Evolutionary conservation across 2,329 filamentous ascomycete species (phyloP), one percentile per base, ranked within the genome.

Genomic region (Apiospora marii): DNA sequence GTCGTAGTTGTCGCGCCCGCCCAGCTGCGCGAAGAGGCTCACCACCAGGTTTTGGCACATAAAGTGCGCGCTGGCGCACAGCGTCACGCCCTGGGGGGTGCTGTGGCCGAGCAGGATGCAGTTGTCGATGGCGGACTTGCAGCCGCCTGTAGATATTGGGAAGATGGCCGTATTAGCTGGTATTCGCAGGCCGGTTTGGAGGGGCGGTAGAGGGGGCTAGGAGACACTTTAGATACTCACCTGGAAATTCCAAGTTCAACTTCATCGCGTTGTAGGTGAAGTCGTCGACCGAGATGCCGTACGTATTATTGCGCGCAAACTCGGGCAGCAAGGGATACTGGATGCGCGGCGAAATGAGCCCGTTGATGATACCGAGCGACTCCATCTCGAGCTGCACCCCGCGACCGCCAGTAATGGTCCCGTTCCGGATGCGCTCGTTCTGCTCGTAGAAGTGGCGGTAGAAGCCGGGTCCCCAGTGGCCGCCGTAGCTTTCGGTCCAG

Each of bases 311-410:
- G 72, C 85, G 85, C 19, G 89, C 88, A 79, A 91, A 91, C 10
- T 81, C 78, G 0, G 89, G 86, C 74, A 89, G 90, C 75, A 82
- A 88, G 3, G 88, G 87, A 3, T 84, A 84, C 81, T 94, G 91
- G 0, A 90, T 85, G 43, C 90, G 79, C 75, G 88, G 85, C 77
- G 95, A 93, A 48, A 94, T 84, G 75, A 92, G 89, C 16, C 92
- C 92, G 79, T 94, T 93, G 72, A 94, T 84, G 72, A 95, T 92
- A 24, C 92, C 92, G 0, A 94, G 81, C 0, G 92, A 89, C 19
- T 84, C 84, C 14, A 94, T 83, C 71, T 88, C 87, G 64, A 93
- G 69, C 37, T 58, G 69, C 8, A 67, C 53, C 10, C 64, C 13
- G 34, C 34, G 13, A 14, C 53, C 27, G 27, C 53, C 30, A 34